Conservation (phyloP, 2,329 filamentous ascomycete genomes). For the Penicillium griseofulvum region DNA sequence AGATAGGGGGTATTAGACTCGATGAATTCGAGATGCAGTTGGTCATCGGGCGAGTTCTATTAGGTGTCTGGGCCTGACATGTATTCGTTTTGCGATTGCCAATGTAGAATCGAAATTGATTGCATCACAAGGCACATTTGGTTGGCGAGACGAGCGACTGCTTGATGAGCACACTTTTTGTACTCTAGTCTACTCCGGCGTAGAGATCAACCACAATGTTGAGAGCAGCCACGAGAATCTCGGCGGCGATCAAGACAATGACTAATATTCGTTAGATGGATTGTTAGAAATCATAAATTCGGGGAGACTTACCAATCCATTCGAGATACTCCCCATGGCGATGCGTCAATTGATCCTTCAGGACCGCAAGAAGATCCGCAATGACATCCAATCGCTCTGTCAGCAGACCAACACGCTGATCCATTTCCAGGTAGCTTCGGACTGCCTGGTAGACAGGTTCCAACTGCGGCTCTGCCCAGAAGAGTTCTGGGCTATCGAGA, state of each 20-base stretch:
- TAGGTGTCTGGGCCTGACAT: neutral
- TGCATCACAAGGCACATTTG: neutral
- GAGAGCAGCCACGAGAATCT: constrained; percentile 87
- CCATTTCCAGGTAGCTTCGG: constrained; percentile 94
- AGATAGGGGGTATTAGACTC: neutral
- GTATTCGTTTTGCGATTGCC: neutral
- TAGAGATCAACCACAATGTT: constrained; percentile 96
- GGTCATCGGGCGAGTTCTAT: neutral
- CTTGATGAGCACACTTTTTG: neutral
- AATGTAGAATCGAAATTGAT: neutral
- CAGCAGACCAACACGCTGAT: constrained; percentile 84
- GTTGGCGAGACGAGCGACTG: neutral
- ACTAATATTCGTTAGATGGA: constrained; percentile 53
- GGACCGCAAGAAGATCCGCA: constrained; percentile 83
- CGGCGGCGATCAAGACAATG: constrained; percentile 90
- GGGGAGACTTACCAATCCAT: constrained; percentile 70
- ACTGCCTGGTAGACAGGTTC: constrained; percentile 97
- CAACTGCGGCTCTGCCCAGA: constrained; percentile 96
- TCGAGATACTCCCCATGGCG: constrained; percentile 86
- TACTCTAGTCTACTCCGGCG: constrained; percentile 58
- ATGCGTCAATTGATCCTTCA: constrained; percentile 94
- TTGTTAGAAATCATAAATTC: neutral
- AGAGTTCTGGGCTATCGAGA: constrained; percentile 92
- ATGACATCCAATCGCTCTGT: constrained; percentile 92
- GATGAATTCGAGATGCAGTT: neutral